Evolutionary conservation across 176 grass and related monocot species (phyloP).

Genomic region (Aegilops tauschii): DNA sequence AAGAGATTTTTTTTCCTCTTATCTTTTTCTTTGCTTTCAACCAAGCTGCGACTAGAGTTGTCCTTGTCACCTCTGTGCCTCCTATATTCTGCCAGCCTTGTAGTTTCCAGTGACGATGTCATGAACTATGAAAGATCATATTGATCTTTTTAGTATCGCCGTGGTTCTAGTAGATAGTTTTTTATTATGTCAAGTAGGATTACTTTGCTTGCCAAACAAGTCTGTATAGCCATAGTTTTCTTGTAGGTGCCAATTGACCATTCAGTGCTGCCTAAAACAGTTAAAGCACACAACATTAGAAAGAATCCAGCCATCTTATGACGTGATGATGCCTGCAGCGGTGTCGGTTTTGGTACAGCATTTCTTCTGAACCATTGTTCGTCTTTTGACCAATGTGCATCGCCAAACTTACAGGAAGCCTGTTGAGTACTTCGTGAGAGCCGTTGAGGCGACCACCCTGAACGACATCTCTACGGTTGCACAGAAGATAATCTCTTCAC

Average conservation of each 20-base stretch:
- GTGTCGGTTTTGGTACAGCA: not conserved
- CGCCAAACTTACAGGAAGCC: conserved; percentile 58
- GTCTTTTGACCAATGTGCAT: not conserved
- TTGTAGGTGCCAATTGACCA: not conserved
- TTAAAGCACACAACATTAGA: not conserved
- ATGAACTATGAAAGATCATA: not conserved
- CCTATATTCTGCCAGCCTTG: not conserved
- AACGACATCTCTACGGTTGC: conserved; percentile 62
- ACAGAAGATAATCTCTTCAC: conserved; percentile 64
- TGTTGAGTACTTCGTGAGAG: conserved; percentile 58
- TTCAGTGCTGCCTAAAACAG: not conserved
- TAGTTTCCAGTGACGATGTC: not conserved
- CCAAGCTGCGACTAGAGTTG: conserved; percentile 9
- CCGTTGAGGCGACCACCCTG: conserved; percentile 55
- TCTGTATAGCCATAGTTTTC: conserved; percentile 6
- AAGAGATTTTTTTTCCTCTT: not conserved
- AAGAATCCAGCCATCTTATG: not conserved
- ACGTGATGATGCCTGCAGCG: not conserved
- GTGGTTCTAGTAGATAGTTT: not conserved
- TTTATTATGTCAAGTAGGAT: not conserved
- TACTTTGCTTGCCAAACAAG: not conserved
- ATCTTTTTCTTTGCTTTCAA: not conserved
- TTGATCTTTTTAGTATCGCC: not conserved
- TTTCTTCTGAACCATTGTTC: not conserved
- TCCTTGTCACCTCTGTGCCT: not conserved